Evolutionary conservation across 179 eudicot species (phyloP).

Genomic region (Spinacia oleracea): DNA sequence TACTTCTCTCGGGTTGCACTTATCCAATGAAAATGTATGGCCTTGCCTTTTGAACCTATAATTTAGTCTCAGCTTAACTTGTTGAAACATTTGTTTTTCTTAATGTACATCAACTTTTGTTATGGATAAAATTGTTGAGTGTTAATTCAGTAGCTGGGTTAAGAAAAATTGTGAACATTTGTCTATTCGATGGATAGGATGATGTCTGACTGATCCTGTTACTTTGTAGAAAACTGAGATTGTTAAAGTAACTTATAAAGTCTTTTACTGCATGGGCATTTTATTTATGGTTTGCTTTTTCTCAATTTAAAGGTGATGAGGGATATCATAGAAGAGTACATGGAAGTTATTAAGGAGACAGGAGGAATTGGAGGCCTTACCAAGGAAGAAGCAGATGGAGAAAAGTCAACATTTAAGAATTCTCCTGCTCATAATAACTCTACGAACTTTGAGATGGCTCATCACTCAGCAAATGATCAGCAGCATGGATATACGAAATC

Average conservation of each 20-base stretch:
- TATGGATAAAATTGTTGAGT: no score
- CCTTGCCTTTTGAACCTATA: neutral
- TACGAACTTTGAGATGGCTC: slow-evolving; percentile 27
- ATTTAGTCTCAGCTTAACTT: neutral
- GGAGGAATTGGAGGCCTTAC: slow-evolving; percentile 57
- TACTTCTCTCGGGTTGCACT: neutral
- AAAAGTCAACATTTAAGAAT: slow-evolving; percentile 35
- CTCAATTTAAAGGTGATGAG: slow-evolving; percentile 59
- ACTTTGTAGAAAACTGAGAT: neutral
- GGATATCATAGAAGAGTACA: slow-evolving; percentile 84
- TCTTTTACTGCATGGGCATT: neutral
- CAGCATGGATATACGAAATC: slow-evolving; percentile 30
- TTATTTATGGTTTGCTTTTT: slow-evolving; percentile 2
- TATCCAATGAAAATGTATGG: neutral
- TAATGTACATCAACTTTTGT: no score
- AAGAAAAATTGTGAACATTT: no score
- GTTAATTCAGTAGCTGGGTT: no score
- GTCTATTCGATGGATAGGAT: no score
- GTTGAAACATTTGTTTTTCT: no score
- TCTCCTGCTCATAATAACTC: slow-evolving; percentile 28
- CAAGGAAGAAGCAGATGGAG: slow-evolving; percentile 40
- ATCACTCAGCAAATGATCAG: slow-evolving; percentile 25
- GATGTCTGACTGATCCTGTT: no score
- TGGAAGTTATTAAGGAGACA: slow-evolving; percentile 71
- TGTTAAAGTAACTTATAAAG: neutral